Base-by-base conservation (phyloP, 2,329 filamentous ascomycete species). In the Dactylonectria estremocensis region DNA sequence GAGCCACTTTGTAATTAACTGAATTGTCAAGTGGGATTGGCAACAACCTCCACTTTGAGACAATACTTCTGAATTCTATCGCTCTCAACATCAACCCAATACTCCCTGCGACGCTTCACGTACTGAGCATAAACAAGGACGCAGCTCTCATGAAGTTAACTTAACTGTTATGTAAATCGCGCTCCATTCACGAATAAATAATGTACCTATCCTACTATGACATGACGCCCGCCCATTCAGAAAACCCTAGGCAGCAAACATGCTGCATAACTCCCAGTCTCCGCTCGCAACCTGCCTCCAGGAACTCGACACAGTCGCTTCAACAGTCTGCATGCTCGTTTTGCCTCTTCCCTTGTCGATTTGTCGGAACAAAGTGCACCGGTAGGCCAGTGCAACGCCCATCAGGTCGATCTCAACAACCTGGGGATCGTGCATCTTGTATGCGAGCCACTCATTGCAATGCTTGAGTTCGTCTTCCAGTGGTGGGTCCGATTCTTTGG, bases 381-480 rank as follows among this genome's bases (percentile, higher is more conserved):
- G 73, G 62, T 76, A 76, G 31, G 69, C 67, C n/a, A 76, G 53
- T 37, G 74, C 64, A n/a, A 74, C 74, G 5, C 74, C 74, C 74
- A 76, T 76, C 50, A 76, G 67, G 48, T 71, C 74, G 28, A 76
- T 72, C 53, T 76, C 74, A 58, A 76, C 74, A 14, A 74, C 69
- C 58, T 76, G 74, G 7, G 74, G 73, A 5, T 74, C 69, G 55
- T 76, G 74, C 70, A 76, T 76, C 69, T 76, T 76, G 67, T 76
- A 76, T 2, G 74, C 72, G 52, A 76, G 72, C 74, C 74, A 76
- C 62, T 76, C 72, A 50, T 76, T 71, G 37, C 74, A 76, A 61
- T 76, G 69, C 66, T 68, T 76, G 37, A 76, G 67, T 54, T 74
- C 72, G 18, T 76, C 72, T 50, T 73, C 74, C 28, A 76, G 69